Percentiles rank a stretch among this genome's conserved stretches.
Evolutionary conservation across 2,329 filamentous ascomycete species (phyloP).

Genomic region (Dendrostoma leiphaemia): DNA sequence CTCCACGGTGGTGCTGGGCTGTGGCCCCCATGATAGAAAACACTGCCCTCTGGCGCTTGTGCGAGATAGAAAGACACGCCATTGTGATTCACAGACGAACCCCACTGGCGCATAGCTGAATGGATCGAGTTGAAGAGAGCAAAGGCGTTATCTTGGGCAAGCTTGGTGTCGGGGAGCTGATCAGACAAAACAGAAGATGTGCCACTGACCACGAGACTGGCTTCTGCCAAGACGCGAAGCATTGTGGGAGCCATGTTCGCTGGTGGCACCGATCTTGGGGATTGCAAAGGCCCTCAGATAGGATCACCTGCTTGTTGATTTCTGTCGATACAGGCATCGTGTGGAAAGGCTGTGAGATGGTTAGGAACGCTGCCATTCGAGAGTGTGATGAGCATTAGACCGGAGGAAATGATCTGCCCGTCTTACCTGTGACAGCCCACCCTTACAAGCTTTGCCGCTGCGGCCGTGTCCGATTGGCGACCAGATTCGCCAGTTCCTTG

Average conservation of each 20-base stretch:
- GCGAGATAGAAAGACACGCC: constrained; percentile 61
- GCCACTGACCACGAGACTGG: not conserved
- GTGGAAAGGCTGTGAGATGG: no score
- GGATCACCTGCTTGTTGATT: no score
- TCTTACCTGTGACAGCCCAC: not conserved
- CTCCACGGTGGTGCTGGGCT: constrained; percentile 41
- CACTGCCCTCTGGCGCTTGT: constrained; percentile 50
- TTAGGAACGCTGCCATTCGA: no score
- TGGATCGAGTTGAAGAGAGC: constrained; percentile 18
- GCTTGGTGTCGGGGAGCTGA: not conserved
- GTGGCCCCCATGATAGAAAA: constrained; percentile 56
- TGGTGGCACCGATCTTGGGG: no score
- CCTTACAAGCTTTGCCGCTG: not conserved
- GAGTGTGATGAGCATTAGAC: not conserved
- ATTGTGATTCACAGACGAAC: constrained; percentile 60
- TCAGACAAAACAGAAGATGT: not conserved
- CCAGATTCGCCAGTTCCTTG: no score
- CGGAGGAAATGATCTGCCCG: not conserved
- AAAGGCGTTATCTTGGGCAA: constrained; percentile 8
- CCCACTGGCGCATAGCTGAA: constrained; percentile 43
- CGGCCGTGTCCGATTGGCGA: not conserved
- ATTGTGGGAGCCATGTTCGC: not conserved
- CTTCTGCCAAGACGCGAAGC: not conserved
- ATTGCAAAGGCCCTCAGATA: no score
- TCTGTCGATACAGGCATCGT: no score